Conservation (phyloP, 1,284 basidiomycete genomes). For the Neotropicomus parvogracilis region DNA sequence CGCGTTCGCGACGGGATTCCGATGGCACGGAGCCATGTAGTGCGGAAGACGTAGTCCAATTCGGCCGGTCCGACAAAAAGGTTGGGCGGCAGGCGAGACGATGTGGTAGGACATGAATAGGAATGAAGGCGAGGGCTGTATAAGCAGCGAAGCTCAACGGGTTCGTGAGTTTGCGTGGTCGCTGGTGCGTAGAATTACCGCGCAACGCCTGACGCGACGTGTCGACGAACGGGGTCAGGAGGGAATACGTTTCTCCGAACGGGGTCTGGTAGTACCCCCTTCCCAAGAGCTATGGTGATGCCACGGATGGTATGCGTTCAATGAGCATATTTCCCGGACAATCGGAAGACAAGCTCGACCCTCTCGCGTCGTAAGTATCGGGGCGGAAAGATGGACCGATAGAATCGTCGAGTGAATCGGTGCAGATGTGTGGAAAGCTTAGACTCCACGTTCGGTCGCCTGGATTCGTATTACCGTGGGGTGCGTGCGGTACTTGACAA, state of each 20-base stretch:
- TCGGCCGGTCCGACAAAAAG: conserved; percentile 62
- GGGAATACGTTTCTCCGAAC: conserved; percentile 59
- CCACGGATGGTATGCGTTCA: conserved; percentile 33
- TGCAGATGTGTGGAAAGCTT: conserved; percentile 52
- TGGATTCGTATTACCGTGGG: too few species aligned
- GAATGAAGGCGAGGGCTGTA: conserved; percentile 49
- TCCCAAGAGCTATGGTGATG: conserved; percentile 56
- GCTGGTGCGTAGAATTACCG: conserved; percentile 49
- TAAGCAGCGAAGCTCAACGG: conserved; percentile 57
- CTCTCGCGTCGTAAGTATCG: conserved; percentile 62
- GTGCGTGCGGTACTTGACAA: too few species aligned
- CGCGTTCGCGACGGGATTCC: conserved; percentile 25
- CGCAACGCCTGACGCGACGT: conserved; percentile 49
- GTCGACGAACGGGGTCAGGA: conserved; percentile 56
- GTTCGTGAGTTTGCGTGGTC: conserved; percentile 42
- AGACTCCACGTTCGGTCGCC: neutral
- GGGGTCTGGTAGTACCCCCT: conserved; percentile 75
- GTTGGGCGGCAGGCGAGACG: conserved; percentile 51
- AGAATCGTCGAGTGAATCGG: conserved; percentile 64
- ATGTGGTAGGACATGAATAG: conserved; percentile 62
- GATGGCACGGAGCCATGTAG: conserved; percentile 31
- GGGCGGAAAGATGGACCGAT: conserved; percentile 66
- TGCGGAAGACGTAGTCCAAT: conserved; percentile 63
- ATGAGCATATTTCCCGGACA: too few species aligned
- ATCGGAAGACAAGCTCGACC: conserved; percentile 59